Base-by-base conservation (phyloP, 306 rosid species). In the Pterocarpus macrocarpus region DNA sequence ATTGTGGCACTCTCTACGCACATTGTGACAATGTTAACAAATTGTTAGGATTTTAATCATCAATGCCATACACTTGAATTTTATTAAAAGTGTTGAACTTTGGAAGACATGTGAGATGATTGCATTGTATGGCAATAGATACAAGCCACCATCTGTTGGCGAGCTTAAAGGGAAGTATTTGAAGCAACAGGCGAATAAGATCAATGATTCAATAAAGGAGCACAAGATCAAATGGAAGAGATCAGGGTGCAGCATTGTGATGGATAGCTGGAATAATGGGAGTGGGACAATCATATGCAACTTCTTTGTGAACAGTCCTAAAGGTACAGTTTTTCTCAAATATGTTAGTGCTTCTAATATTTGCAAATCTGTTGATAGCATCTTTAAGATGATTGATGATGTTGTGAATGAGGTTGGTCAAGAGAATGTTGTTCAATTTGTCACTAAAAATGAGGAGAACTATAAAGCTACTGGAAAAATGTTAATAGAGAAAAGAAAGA, bases 401-500 rank as follows among this genome's bases (percentile, higher is more conserved):
- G n/a, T 30, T 59, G 39, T 59, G n/a, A 12, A 28, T 28, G n/a
- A 59, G 5, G 39, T 59, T 32, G 65, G 65, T 4, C 0, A 28
- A 8, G 65, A 28, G 30, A 28, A 59, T 59, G 65, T 59, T 28
- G 65, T 59, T 30, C 65, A 59, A 59, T 39, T 59, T 9, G 65
- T 30, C 5, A 52, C 58, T 28, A 59, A 59, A 8, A 59, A 32
- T 30, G 34, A 4, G 9, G 2, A 11, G 2, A 59, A 32, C 15
- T 59, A 8, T 12, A 30, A 59, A 11, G 36, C 7, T 59, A 6
- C 33, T 59, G 35, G 64, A n/a, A 57, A 57, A 57, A 2, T 57
- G 64, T 57, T 57, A 14, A 57, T 57, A 34, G 64, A 57, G 64
- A 57, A 57, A 57, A 57, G 64, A 11, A 17, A 17, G 1, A 57